Base-by-base conservation (phyloP, 2,329 filamentous ascomycete species). In the Penicillium sp. region DNA sequence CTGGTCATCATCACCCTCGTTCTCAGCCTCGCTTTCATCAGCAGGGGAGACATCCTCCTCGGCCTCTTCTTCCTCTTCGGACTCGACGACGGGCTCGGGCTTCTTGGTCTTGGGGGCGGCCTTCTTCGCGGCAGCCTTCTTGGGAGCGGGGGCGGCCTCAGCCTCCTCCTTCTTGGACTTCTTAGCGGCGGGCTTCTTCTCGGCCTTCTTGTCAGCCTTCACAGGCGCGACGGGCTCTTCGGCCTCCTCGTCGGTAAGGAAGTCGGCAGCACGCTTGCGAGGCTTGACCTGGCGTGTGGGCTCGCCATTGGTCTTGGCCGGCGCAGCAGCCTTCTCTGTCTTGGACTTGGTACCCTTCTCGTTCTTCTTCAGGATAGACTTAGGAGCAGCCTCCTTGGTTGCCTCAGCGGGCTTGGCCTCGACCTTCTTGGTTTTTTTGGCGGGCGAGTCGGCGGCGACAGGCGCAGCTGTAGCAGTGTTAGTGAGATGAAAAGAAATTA, bases 341-440 rank as follows among this genome's bases (percentile, higher is more conserved):
- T 64, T 63, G 17, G 66, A 21, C 56, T 64, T 65, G 23, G 57
- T 49, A 25, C 51, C 62, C 29, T 59, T 62, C 52, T 73, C 70
- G 40, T 68, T 66, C 63, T 69, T 73, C 58, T 77, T 75, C 58
- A 70, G 49, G 53, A 67, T 67, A 6, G 73, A 63, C 64, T 75
- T 73, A 37, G 71, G 65, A 27, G 66, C 43, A 31, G 54, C 37
- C 12, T 70, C 64, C 38, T 73, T 66, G 42, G 69, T 51, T 41
- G 62, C 38, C 50, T 75, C 66, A 47, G 66, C 55, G 52, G 67
- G 47, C 61, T 75, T 76, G 56, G 67, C 64, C 50, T 73, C 71
- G 62, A 70, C 73, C 64, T 78, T 79, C 70, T 88, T 89, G 27
- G 86, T 85, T 69, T 89, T 89, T 57, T 81, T 81, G 12, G 82